Evolutionary conservation across 164 flowering plant species (phyloP), one percentile per base, ranked within the genome.

Genomic region (Chimonanthus salicifolius): DNA sequence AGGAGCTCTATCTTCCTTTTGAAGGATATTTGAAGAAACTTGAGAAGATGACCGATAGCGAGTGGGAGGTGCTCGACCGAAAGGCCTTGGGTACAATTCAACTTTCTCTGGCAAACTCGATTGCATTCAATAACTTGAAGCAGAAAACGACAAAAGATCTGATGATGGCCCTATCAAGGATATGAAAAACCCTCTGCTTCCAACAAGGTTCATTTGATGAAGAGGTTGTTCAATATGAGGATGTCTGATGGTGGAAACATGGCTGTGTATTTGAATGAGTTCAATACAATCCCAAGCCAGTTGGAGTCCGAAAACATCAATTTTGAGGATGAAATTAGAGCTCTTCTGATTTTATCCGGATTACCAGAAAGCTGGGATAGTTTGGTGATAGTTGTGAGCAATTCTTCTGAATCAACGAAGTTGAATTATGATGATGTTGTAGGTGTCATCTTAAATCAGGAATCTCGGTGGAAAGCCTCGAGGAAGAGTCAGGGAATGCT

Each of bases 311-410:
- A 13, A 11, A 0, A 11, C 4, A 2, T 67, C 7, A 6, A 8
- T 20, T 49, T 69, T 49, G 3, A 69, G 0, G 46, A 49, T 4
- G 45, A 69, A 6, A 21, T 49, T 9, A 16, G 71, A 11, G 58
- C 16, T 7, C 9, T 49, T 6, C 49, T 69, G 11, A 7, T 69
- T 21, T 49, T 69, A 6, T 69, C 60, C 5, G 3, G 20, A 3
- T 49, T 76, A n/a, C 71, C 70, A 66, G 73, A 76, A 0, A 64
- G 65, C n/a, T 76, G 78, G 58, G 48, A 54, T 47, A 10, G 74
- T 47, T 47, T 62, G 8, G 69, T 62, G 6, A 71, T 45, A 45
- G 49, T 3, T 3, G 65, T 76, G 33, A 76, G 74, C 11, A 76
- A 64, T 43, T 76, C 64, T 4, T 16, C 21, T 0, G 45, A 54